Evolutionary conservation across 306 rosid genomes (phyloP).

Genomic region (Leucaena leucocephala): DNA sequence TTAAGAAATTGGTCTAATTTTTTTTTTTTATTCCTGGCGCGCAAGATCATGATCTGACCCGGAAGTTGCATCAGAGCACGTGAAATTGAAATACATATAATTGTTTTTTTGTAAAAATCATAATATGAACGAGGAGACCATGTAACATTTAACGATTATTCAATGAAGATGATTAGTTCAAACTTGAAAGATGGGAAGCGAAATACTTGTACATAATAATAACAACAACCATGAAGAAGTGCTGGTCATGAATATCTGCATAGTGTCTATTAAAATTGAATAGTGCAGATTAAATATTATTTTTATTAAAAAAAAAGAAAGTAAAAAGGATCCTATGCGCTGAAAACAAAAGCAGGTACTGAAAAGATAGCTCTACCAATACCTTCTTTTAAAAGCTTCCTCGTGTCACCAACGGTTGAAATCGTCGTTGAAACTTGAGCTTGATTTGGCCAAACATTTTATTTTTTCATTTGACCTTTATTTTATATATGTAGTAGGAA

Average conservation of each 20-base stretch:
- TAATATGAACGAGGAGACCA: not conserved
- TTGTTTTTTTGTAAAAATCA: constrained; percentile 7
- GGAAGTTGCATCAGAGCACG: not conserved
- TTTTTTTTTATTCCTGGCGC: not conserved
- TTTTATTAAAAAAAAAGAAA: too few species aligned
- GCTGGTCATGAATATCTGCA: too few species aligned
- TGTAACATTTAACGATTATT: constrained; percentile 9
- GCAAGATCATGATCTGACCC: constrained; percentile 5
- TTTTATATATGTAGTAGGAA: too few species aligned
- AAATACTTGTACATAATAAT: not conserved
- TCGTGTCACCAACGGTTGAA: not conserved
- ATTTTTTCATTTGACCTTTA: not conserved
- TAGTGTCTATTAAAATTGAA: too few species aligned
- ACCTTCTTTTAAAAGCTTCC: not conserved
- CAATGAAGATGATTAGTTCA: not conserved
- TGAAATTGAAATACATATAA: not conserved
- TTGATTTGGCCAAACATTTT: not conserved
- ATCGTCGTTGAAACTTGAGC: not conserved
- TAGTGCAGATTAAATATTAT: too few species aligned
- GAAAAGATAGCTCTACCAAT: too few species aligned
- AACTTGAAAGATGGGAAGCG: too few species aligned
- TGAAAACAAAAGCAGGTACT: too few species aligned
- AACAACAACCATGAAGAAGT: not conserved
- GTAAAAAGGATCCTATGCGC: too few species aligned
- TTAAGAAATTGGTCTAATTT: too few species aligned